Conservation (phyloP, 306 rosid genomes). For the Gastrolobium villosum region DNA sequence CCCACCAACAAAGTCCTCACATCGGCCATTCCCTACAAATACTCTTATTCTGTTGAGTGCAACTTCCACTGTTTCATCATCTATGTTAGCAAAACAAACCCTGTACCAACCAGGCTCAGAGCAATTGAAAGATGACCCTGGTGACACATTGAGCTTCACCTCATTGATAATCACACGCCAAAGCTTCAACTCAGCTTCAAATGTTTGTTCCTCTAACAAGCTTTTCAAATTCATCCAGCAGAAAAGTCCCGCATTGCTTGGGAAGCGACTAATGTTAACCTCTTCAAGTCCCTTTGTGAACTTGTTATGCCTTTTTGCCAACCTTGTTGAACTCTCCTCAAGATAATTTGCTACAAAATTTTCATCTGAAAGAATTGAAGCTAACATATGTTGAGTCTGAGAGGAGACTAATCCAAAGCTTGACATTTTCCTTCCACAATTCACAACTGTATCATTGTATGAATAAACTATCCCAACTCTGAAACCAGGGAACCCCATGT, state of each 20-base stretch:
- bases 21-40: constrained; percentile 66
- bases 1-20: too few species aligned
- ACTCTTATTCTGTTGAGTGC: constrained; percentile 70
- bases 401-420: constrained; percentile 92
- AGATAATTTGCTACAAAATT: constrained; percentile 60
- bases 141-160: constrained; percentile 93
- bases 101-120: constrained; percentile 92
- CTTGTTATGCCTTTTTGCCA: constrained; percentile 49
- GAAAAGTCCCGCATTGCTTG: constrained; percentile 81
- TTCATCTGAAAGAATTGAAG: constrained; percentile 74
- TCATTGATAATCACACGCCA: constrained; percentile 77
- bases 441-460: constrained; percentile 73
- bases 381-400: constrained; percentile 77
- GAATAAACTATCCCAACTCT: constrained; percentile 93
- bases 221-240: constrained; percentile 84
- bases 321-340: constrained; percentile 64
- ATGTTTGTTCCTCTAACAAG: constrained; percentile 63
- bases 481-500: constrained; percentile 92
- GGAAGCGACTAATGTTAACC: constrained; percentile 69
- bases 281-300: constrained; percentile 69
- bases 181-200: constrained; percentile 71
- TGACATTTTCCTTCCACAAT: constrained; percentile 79
- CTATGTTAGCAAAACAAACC: constrained; percentile 96
- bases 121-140: constrained; percentile 84
- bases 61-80: constrained; percentile 67